Conservation (phyloP, 1,284 basidiomycete species). For the Calocybe gambosa region DNA sequence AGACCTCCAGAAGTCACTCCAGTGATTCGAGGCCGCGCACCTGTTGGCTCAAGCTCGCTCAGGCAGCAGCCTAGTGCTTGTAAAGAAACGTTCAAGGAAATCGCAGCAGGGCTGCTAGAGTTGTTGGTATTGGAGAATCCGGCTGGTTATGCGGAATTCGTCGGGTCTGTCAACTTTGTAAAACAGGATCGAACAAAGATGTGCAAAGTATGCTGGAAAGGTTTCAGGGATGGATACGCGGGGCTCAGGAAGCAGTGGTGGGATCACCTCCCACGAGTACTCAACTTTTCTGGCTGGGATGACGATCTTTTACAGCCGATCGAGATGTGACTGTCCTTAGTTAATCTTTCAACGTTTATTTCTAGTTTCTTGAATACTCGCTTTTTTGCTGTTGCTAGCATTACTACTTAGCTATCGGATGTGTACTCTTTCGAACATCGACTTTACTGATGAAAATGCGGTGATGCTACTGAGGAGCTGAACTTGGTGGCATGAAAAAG, state of each 20-base stretch:
- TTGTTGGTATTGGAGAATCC: constrained; percentile 11
- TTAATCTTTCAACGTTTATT: neutral
- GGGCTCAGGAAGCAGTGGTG: constrained; percentile 13
- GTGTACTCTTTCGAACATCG: no score
- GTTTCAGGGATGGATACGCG: constrained; percentile 6
- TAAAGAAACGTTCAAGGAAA: constrained; percentile 8
- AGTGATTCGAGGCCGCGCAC: constrained; percentile 9
- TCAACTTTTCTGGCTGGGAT: constrained; percentile 11
- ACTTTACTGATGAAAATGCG: no score
- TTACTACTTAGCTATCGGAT: neutral
- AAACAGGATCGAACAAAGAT: constrained; percentile 5
- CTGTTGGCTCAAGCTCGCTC: constrained; percentile 13
- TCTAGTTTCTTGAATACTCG: neutral
- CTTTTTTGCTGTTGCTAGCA: neutral
- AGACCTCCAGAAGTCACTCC: constrained; percentile 10
- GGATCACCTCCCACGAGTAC: constrained; percentile 10
- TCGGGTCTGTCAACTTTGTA: constrained; percentile 4
- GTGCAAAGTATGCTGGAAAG: constrained; percentile 14
- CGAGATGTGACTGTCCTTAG: neutral
- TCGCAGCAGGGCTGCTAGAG: constrained; percentile 9
- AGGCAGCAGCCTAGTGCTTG: constrained; percentile 8
- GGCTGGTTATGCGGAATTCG: constrained; percentile 15
- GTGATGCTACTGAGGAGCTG: no score
- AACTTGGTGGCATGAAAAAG: no score
- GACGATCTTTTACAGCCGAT: constrained; percentile 9